Percentiles rank a stretch among this genome's conserved stretches.
These are phyloP conservation scores for Lotmaria passim DNA, from an alignment of 208 protist species.

Conservation along the genomic window DNA sequence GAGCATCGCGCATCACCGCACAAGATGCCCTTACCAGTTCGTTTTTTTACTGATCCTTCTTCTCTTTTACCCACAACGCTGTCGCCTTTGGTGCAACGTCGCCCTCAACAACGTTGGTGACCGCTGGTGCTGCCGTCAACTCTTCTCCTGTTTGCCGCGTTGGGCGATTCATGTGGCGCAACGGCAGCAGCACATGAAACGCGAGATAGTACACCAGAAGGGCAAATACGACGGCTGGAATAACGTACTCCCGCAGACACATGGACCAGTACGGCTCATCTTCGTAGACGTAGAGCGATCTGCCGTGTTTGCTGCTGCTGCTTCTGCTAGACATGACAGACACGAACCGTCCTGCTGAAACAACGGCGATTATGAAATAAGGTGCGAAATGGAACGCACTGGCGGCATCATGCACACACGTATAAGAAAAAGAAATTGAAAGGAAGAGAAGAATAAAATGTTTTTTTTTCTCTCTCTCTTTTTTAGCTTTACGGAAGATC, in stretches of 20 bases:
- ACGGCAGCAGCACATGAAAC: conserved; percentile 45
- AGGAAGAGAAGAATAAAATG: no score
- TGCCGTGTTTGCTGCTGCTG: no score
- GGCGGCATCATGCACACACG: background rate
- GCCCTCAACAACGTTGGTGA: background rate
- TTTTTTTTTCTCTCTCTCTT: no score
- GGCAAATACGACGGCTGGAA: conserved; percentile 56
- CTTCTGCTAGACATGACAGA: background rate
- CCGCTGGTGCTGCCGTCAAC: background rate
- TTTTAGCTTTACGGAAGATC: no score
- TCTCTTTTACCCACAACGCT: background rate
- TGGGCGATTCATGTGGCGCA: conserved; percentile 41
- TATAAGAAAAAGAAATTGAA: no score
- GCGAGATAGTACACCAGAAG: conserved; percentile 56
- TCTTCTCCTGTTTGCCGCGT: conserved; percentile 21
- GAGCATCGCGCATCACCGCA: no score
- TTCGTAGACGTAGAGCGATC: conserved; percentile 16
- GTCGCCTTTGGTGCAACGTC: background rate
- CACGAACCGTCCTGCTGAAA: no score
- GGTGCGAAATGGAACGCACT: no score
- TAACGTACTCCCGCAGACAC: conserved; percentile 65
- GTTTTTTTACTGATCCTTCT: no score
- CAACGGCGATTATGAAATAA: no score
- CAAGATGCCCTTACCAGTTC: background rate
- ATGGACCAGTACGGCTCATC: conserved; percentile 50